These are phyloP conservation scores for Boletus reticuloceps DNA, from an alignment of 768 basidiomycete species.

Conservation along the genomic window DNA sequence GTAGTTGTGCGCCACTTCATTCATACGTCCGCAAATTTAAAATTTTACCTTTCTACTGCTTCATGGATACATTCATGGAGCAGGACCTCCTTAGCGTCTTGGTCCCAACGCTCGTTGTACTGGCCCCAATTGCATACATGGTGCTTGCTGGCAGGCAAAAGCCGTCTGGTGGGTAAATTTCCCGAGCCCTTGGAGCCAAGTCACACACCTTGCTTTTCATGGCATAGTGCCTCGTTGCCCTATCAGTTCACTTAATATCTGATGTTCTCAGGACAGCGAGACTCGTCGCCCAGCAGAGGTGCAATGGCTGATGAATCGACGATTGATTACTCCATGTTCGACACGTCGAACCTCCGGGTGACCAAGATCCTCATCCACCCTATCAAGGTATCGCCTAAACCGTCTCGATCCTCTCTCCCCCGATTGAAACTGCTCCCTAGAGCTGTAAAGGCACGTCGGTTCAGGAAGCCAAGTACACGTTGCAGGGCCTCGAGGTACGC, in stretches of 20 bases:
- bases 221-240: background rate
- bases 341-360: conserved; percentile 39
- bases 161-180: conserved; percentile 10
- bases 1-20: no score
- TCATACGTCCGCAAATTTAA: no score
- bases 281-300: background rate
- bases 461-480: conserved; percentile 50
- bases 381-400: conserved; percentile 46
- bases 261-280: conserved; percentile 12
- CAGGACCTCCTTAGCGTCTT: conserved; percentile 5
- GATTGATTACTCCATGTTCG: conserved; percentile 21
- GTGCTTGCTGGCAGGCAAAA: conserved; percentile 1
- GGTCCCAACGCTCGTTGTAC: conserved; percentile 4
- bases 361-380: conserved; percentile 64
- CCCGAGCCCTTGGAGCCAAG: background rate
- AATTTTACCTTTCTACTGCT: no score
- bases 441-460: conserved; percentile 72
- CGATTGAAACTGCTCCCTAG: conserved; percentile 34
- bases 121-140: conserved; percentile 20
- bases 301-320: background rate
- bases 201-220: background rate
- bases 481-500: conserved; percentile 63
- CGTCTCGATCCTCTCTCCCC: background rate
- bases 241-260: conserved; percentile 9
- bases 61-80: conserved; percentile 2